These are phyloP conservation scores for Multifurca ochricompacta DNA, from an alignment of 768 basidiomycete species.

Conservation along the genomic window DNA sequence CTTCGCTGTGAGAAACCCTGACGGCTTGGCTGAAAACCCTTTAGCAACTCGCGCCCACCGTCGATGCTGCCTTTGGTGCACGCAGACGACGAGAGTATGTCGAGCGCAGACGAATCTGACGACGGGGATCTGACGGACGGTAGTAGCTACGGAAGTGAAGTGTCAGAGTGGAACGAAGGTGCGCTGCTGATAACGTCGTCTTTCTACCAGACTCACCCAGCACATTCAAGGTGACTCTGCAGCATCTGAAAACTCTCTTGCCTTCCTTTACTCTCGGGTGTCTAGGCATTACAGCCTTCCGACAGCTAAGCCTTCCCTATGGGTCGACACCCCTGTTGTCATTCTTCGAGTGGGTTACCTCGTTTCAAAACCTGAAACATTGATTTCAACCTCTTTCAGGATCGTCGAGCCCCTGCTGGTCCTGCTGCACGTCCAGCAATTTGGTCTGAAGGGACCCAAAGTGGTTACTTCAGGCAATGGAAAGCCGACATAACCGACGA, in stretches of 20 bases:
- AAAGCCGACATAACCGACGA: constrained; percentile 38
- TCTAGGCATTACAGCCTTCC: constrained; percentile 41
- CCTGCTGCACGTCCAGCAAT: background rate
- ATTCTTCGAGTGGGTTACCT: constrained; percentile 25
- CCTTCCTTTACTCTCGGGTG: constrained; percentile 38
- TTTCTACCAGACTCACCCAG: background rate
- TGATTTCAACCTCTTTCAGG: background rate
- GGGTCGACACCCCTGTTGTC: constrained; percentile 42
- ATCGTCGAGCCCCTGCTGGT: constrained; percentile 2
- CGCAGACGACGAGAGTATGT: constrained; percentile 45
- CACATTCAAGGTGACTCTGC: background rate
- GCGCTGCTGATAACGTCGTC: constrained; percentile 6
- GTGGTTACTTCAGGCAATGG: constrained; percentile 64
- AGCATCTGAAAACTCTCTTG: background rate
- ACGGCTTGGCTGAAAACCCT: background rate
- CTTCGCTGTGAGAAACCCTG: background rate
- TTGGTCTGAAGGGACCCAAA: background rate
- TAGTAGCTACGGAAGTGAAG: constrained; percentile 30
- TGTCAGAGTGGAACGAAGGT: constrained; percentile 45
- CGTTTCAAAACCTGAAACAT: background rate
- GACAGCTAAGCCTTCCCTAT: constrained; percentile 32
- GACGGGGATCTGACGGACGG: constrained; percentile 59
- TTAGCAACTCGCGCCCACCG: constrained; percentile 46
- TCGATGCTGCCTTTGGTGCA: constrained; percentile 29
- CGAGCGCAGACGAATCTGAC: constrained; percentile 75